Evolutionary conservation across 441 rosid species (phyloP).

Genomic region (Brassica hybrid): DNA sequence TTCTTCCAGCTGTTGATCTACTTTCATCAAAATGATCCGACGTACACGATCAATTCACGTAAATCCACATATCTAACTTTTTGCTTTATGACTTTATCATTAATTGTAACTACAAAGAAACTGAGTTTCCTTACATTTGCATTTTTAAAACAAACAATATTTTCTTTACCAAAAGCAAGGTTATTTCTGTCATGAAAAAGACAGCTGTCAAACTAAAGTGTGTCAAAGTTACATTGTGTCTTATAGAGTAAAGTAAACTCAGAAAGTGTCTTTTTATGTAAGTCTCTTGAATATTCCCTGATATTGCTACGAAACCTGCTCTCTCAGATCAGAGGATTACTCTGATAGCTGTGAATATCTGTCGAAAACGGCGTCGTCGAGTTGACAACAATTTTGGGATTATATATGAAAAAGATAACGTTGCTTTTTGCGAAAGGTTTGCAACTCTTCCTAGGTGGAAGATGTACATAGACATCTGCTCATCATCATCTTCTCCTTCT

Average conservation of each 20-base stretch:
- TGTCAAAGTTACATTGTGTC: too few species aligned
- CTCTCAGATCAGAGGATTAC: too few species aligned
- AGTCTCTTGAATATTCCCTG: too few species aligned
- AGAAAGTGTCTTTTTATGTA: background rate
- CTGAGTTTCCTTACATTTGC: too few species aligned
- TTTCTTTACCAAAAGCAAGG: too few species aligned
- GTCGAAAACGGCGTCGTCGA: background rate
- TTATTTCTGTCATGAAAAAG: too few species aligned
- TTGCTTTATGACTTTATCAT: background rate
- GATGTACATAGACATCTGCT: slow-evolving; percentile 38
- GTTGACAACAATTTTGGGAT: background rate
- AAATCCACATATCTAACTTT: background rate
- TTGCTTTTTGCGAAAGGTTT: background rate
- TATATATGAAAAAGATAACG: background rate
- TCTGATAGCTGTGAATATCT: background rate
- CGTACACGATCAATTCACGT: background rate
- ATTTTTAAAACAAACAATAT: too few species aligned
- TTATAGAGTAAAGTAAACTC: too few species aligned
- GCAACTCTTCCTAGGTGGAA: background rate
- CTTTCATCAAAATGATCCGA: background rate
- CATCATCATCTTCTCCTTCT: slow-evolving; percentile 39
- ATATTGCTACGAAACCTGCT: too few species aligned
- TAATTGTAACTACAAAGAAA: too few species aligned
- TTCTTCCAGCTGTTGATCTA: background rate
- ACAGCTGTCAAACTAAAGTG: too few species aligned